Percentiles rank a stretch among this genome's conserved stretches.
phyloP scores from a whole-genome alignment of 2,329 filamentous ascomycete genomes.

The Geosmithia putterillii region DNA sequence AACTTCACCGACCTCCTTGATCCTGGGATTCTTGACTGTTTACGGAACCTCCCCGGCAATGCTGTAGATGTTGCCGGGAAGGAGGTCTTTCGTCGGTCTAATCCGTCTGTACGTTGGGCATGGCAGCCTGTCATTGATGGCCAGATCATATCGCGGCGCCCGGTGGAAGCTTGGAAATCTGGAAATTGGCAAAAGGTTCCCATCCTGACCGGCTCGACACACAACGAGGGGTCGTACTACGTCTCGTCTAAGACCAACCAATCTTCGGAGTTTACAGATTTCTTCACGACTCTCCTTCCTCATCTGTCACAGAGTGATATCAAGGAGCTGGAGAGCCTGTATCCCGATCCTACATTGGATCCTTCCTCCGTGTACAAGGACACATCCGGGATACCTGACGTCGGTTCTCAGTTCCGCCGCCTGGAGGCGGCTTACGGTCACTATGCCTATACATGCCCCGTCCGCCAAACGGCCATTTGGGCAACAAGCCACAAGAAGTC shows the following conservation, averaged over 20 bases:
- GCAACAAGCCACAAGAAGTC: constrained; percentile 12
- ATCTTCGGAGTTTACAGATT: constrained; percentile 11
- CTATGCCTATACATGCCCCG: constrained; percentile 30
- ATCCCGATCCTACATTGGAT: constrained; percentile 20
- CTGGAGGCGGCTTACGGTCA: constrained; percentile 29
- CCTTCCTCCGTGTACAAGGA: constrained; percentile 17
- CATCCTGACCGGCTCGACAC: constrained; percentile 14
- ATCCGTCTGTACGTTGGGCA: constrained; percentile 16
- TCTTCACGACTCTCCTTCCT: constrained; percentile 14
- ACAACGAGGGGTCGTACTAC: constrained; percentile 17
- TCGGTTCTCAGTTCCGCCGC: constrained; percentile 31
- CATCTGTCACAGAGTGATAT: constrained; percentile 18
- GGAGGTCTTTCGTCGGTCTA: constrained; percentile 12
- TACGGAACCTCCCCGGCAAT: constrained; percentile 11
- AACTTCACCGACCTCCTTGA: constrained; percentile 12
- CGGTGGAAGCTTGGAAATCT: constrained; percentile 17
- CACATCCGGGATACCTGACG: constrained; percentile 17
- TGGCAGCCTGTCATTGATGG: constrained; percentile 18
- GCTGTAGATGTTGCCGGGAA: constrained; percentile 13
- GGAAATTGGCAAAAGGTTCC: constrained; percentile 17
- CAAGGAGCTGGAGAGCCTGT: constrained; percentile 14
- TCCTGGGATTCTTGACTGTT: constrained; percentile 11
- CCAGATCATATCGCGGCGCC: constrained; percentile 14
- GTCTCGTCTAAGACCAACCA: constrained; percentile 9
- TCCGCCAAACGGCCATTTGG: constrained; percentile 27